phyloP scores from a whole-genome alignment of 1,284 basidiomycete genomes.

The Gastroboletus turbinatus region DNA sequence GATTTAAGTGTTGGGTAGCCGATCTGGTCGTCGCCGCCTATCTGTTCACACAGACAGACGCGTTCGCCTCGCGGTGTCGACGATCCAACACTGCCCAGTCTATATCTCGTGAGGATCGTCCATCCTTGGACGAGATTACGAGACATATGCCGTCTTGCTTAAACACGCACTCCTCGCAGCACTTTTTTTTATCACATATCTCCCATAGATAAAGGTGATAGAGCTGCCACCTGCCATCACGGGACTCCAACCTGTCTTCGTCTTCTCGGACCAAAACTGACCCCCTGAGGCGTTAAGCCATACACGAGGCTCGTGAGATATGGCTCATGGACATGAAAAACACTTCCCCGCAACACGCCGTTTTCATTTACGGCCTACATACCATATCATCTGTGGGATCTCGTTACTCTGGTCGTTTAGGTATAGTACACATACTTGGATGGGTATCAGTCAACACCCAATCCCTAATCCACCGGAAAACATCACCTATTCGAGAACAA shows the following conservation, averaged over 20 bases:
- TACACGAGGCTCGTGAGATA: constrained; percentile 21
- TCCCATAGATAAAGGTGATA: constrained; percentile 19
- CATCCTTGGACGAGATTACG: constrained; percentile 10
- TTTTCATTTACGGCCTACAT: constrained; percentile 25
- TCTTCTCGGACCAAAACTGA: constrained; percentile 5
- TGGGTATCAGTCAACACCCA: constrained; percentile 15
- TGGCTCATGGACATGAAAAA: constrained; percentile 10
- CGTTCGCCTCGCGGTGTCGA: constrained; percentile 12
- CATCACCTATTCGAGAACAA: constrained; percentile 2
- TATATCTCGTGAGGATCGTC: constrained; percentile 15
- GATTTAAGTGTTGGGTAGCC: not conserved
- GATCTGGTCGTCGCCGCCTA: not conserved
- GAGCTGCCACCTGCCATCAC: constrained; percentile 15
- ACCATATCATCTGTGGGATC: constrained; percentile 12
- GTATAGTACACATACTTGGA: constrained; percentile 14
- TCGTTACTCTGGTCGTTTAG: not conserved
- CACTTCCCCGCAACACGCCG: constrained; percentile 30
- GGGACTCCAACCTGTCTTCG: not conserved
- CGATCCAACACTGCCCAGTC: constrained; percentile 12
- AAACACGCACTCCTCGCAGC: not conserved
- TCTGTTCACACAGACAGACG: not conserved
- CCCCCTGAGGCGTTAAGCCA: constrained; percentile 7
- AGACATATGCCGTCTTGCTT: constrained; percentile 5
- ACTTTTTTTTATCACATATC: constrained; percentile 11
- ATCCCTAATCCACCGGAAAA: constrained; percentile 5